A percentile compares a stretch with the other conserved stretches of the same genome.
phyloP scores from a whole-genome alignment of 768 basidiomycete genomes.

The Phlebiopsis gigantea region DNA sequence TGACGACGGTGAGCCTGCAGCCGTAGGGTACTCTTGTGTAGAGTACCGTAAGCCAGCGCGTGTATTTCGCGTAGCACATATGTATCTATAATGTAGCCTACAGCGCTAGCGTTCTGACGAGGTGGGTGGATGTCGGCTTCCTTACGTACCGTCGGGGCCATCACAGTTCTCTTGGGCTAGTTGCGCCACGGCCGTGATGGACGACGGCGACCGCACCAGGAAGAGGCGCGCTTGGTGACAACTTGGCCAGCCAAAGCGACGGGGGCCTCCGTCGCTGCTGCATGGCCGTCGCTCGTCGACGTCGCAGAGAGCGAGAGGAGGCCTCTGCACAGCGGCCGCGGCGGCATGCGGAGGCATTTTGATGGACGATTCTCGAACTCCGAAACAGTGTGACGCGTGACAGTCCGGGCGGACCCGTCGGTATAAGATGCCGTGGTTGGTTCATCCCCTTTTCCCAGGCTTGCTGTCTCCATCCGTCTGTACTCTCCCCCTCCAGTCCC shows the following conservation, averaged over 20 bases:
- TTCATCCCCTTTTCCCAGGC: slow-evolving; percentile 15
- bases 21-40: neutral
- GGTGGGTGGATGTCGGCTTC: neutral
- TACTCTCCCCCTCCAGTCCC: slow-evolving; percentile 17
- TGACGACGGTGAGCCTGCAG: slow-evolving; percentile 31
- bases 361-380: slow-evolving; percentile 5
- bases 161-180: neutral
- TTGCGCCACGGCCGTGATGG: neutral
- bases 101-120: neutral
- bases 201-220: neutral
- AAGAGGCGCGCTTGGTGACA: neutral
- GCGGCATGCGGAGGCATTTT: neutral
- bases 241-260: no score
- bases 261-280: no score
- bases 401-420: slow-evolving; percentile 2
- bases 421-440: slow-evolving; percentile 15
- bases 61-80: neutral
- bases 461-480: slow-evolving; percentile 25
- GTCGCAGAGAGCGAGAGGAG: neutral
- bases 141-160: neutral
- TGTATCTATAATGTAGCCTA: no score
- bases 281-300: no score
- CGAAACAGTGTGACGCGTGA: slow-evolving; percentile 4
- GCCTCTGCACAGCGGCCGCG: neutral
- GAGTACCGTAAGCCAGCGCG: neutral